phyloP scores from a whole-genome alignment of 2,329 filamentous ascomycete genomes.

The Hymenoscyphus salicellus region DNA sequence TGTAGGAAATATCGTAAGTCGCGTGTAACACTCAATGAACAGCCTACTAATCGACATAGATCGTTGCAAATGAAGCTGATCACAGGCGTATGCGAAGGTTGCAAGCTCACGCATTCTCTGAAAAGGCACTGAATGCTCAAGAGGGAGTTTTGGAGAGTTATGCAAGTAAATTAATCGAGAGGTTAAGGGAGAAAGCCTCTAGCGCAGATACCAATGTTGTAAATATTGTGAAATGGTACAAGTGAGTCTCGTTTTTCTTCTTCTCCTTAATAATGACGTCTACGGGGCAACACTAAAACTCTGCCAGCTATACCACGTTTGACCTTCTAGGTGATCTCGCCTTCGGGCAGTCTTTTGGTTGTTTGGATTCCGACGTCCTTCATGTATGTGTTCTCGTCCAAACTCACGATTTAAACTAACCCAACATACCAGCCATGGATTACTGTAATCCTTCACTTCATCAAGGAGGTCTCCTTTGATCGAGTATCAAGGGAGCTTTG shows the following conservation, averaged over 20 bases:
- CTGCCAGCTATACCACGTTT: conserved; percentile 33
- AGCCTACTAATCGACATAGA: not conserved
- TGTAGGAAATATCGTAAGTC: not conserved
- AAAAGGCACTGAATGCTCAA: conserved; percentile 35
- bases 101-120: conserved; percentile 35
- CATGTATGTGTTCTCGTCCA: not conserved
- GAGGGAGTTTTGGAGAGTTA: conserved; percentile 23
- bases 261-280: not conserved
- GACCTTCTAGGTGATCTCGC: conserved; percentile 39
- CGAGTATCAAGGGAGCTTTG: not conserved
- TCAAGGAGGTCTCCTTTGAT: not conserved
- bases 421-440: conserved; percentile 3
- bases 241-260: not conserved
- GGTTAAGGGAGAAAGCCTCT: conserved; percentile 30
- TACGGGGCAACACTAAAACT: not conserved
- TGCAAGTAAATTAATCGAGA: conserved; percentile 8
- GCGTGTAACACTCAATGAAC: not conserved
- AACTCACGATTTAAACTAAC: not conserved
- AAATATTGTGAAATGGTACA: conserved; percentile 5
- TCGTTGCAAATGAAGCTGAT: conserved; percentile 10
- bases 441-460: not conserved
- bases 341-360: conserved; percentile 35
- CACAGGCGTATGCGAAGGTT: conserved; percentile 34
- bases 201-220: not conserved
- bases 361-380: conserved; percentile 21